These are phyloP conservation scores for Microsporum ferrugineum DNA, from an alignment of 2,329 filamentous ascomycete genomes.

Conservation along the genomic window DNA sequence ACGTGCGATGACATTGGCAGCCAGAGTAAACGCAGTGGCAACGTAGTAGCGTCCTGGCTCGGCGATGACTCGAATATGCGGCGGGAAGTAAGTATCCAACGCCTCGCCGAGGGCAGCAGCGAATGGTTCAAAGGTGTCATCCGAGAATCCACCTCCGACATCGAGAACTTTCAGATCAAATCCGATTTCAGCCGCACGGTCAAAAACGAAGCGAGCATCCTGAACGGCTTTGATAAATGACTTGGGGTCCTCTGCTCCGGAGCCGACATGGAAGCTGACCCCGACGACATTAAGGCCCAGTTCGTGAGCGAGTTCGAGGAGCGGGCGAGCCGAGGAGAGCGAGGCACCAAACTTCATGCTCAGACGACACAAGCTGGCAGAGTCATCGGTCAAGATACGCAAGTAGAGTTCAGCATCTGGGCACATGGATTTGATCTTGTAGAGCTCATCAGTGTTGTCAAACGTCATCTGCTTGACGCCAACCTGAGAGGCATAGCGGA, in stretches of 20 bases:
- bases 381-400: conserved; percentile 93
- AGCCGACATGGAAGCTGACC: conserved; percentile 96
- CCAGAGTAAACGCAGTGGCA: conserved; percentile 81
- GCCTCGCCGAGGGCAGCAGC: conserved; percentile 66
- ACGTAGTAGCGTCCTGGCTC: conserved; percentile 97
- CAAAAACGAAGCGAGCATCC: conserved; percentile 80
- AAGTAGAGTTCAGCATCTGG: conserved; percentile 84
- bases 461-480: conserved; percentile 98
- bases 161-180: conserved; percentile 79
- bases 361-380: conserved; percentile 81
- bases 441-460: conserved; percentile 93
- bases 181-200: conserved; percentile 65
- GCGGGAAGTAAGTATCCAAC: conserved; percentile 78
- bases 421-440: conserved; percentile 90
- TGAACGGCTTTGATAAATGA: conserved; percentile 84
- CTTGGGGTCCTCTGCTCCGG: conserved; percentile 83
- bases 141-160: conserved; percentile 84
- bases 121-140: conserved; percentile 86
- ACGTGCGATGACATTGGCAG: conserved; percentile 90
- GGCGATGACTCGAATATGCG: conserved; percentile 74
- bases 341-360: conserved; percentile 96
- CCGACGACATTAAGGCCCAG: conserved; percentile 84
- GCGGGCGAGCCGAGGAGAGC: conserved; percentile 64
- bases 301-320: conserved; percentile 68
- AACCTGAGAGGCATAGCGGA: conserved; percentile 73